Percentiles rank a stretch among this genome's conserved stretches.
Conservation (phyloP, 768 basidiomycete genomes). For the Leccinum disarticulatum region DNA sequence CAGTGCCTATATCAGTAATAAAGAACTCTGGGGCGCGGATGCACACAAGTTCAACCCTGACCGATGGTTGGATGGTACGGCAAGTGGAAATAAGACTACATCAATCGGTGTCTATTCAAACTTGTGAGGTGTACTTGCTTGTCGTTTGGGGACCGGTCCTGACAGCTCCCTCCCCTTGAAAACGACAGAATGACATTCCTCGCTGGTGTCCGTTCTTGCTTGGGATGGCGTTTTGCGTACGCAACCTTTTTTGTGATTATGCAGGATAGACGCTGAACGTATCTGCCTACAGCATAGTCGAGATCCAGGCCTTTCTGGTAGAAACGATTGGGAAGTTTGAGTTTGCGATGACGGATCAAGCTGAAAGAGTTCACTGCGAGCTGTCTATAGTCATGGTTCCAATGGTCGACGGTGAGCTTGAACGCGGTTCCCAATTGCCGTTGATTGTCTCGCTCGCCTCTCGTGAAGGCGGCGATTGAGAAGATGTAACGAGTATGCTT, state of each 20-base stretch:
- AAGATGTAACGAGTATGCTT: neutral
- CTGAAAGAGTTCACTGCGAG: slow-evolving; percentile 27
- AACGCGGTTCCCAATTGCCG: slow-evolving; percentile 30
- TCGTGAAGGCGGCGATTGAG: neutral
- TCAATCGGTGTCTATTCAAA: slow-evolving; percentile 32
- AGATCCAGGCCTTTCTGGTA: slow-evolving; percentile 13
- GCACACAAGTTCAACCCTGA: slow-evolving; percentile 34
- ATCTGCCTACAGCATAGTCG: neutral
- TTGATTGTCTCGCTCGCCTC: slow-evolving; percentile 9
- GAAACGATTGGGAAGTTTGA: slow-evolving; percentile 56
- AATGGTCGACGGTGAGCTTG: slow-evolving; percentile 31
- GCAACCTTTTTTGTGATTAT: neutral
- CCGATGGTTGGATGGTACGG: slow-evolving; percentile 26
- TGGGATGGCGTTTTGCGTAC: slow-evolving; percentile 17
- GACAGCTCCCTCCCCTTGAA: neutral
- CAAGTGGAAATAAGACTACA: slow-evolving; percentile 19
- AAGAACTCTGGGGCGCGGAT: slow-evolving; percentile 33
- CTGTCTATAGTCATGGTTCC: slow-evolving; percentile 33
- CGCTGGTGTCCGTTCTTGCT: slow-evolving; percentile 24
- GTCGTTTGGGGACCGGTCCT: neutral
- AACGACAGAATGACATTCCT: slow-evolving; percentile 31
- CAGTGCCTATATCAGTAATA: slow-evolving; percentile 15
- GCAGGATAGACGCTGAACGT: neutral
- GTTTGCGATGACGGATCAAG: slow-evolving; percentile 30
- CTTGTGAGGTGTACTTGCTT: slow-evolving; percentile 19